Base-by-base conservation (phyloP, 345 rosid species). In the Citrus hindsii region DNA sequence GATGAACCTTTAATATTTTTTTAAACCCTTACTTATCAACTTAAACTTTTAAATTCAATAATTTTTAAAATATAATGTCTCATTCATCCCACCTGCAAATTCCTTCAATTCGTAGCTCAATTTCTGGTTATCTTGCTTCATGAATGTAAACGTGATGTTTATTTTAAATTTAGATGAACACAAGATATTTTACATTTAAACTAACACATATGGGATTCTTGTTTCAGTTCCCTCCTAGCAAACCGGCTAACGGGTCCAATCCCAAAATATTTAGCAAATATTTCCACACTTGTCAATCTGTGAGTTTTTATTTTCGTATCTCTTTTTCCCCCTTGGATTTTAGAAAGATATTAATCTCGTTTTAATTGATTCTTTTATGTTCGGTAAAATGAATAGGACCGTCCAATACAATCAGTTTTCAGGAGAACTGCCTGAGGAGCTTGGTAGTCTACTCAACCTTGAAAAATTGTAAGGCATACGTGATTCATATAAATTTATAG, bases 241-340 rank as follows among this genome's bases (percentile, higher is more conserved):
- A 89, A 90, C 73, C 85, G 86, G 55, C 64, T 90, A 38, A 81
- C 74, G 1, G 92, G 94, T 77, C 24, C 83, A 16, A 84, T 90
- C 56, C 94, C 94, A 3, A 80, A 81, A 84, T 87, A 85, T 77
- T 56, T 86, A 33, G 92, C 82, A 53, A 89, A 86, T 73, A 30
- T 89, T 67, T 27, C 77, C 76, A 87, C 73, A 74, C 92, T 91
- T 63, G 6, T 0, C 4, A 71, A 72, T 35, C 28, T 88, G 94
- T 91, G 76, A 86, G 92, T 74, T 37, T 62, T 4, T 14, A 7
- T 37, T 67, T 70, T 35, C 37, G 0, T n/a, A 37, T 42, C 22
- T 9, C 9, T 18, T 61, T 4, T 22, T 73, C 58, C 28, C 1
- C 22, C 3, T 35, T 53, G 24, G 9, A 1, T 21, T 30, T 74